Evolutionary conservation across 2,329 filamentous ascomycete species (phyloP).

Genomic region (Chaetothyriales sp.): DNA sequence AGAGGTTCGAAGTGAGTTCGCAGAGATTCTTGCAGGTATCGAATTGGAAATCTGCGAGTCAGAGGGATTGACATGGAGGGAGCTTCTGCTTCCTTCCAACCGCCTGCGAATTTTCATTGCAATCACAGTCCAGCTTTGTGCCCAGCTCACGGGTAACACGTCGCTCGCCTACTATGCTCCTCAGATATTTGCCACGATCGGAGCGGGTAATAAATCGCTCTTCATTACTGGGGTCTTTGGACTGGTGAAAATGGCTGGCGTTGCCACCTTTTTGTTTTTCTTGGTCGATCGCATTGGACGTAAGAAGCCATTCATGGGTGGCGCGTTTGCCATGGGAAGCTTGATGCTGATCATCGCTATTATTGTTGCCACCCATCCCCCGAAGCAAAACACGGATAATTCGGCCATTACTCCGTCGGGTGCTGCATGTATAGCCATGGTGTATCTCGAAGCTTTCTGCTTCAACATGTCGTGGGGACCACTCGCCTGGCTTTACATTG

Average conservation of each 20-base stretch:
- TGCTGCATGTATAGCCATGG: constrained; percentile 38
- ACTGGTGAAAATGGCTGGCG: constrained; percentile 38
- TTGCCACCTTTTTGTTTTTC: constrained; percentile 34
- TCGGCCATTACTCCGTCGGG: constrained; percentile 24
- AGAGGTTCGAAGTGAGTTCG: constrained; percentile 24
- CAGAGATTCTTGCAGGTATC: constrained; percentile 32
- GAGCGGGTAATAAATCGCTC: constrained; percentile 34
- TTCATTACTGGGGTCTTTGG: constrained; percentile 42
- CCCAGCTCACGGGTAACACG: constrained; percentile 39
- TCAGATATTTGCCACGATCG: constrained; percentile 39
- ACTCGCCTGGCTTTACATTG: constrained; percentile 25
- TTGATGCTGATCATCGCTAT: constrained; percentile 41
- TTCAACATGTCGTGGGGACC: constrained; percentile 32
- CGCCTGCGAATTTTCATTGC: constrained; percentile 36
- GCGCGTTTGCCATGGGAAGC: constrained; percentile 37
- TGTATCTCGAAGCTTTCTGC: constrained; percentile 35
- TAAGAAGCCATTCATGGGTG: constrained; percentile 35
- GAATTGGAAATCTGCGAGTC: constrained; percentile 34
- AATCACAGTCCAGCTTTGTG: constrained; percentile 37
- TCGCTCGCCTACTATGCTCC: constrained; percentile 36
- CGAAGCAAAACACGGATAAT: constrained; percentile 17
- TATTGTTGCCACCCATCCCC: constrained; percentile 35
- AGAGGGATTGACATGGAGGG: constrained; percentile 35
- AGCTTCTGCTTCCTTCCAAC: constrained; percentile 35
- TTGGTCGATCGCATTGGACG: constrained; percentile 39